Evolutionary conservation across 2,329 filamentous ascomycete species (phyloP).

Genomic region (Aspergillus terreus): DNA sequence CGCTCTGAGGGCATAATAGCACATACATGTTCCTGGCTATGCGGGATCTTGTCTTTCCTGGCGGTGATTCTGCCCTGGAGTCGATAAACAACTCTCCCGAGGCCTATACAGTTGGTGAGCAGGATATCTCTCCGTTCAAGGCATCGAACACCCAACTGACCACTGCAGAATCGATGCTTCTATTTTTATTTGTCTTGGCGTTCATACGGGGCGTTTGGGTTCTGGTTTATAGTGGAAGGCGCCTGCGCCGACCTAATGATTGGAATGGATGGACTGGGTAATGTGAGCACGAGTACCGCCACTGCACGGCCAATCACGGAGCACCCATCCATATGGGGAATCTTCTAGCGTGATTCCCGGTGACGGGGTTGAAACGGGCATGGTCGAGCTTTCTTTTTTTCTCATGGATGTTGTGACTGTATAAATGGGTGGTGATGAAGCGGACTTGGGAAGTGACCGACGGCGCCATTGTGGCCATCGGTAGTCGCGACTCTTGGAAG

Average conservation of each 20-base stretch:
- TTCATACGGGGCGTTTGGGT: constrained; percentile 12
- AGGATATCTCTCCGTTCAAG: neutral
- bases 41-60: neutral
- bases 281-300: constrained; percentile 16
- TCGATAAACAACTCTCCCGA: neutral
- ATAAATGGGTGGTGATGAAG: neutral
- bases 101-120: neutral
- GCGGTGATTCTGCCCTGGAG: neutral
- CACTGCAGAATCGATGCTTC: neutral
- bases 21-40: neutral
- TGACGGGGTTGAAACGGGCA: neutral
- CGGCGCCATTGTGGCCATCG: neutral
- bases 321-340: constrained; percentile 11
- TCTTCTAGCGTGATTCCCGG: constrained; percentile 3
- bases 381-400: neutral
- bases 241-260: constrained; percentile 20
- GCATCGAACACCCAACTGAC: neutral
- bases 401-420: neutral
- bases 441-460: neutral
- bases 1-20: constrained; percentile 3
- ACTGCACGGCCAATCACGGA: neutral
- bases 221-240: constrained; percentile 8
- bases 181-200: constrained; percentile 4
- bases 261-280: constrained; percentile 16
- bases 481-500: no score